Evolutionary conservation across 2,329 filamentous ascomycete genomes (phyloP).

Genomic region (Thelonectria olida): DNA sequence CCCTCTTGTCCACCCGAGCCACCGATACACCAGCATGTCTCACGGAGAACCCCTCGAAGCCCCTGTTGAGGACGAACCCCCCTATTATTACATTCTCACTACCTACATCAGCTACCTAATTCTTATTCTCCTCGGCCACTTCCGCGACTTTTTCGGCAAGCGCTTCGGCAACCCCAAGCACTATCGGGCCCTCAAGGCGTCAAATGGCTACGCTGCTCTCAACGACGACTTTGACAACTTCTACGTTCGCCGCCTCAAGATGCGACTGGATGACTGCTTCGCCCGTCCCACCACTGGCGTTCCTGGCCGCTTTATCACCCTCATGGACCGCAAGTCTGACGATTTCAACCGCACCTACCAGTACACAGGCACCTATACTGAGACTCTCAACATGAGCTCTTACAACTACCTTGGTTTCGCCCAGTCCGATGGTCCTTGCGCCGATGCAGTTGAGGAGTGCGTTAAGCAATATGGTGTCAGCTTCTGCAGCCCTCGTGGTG

Average conservation of each 20-base stretch:
- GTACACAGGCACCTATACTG: constrained; percentile 87
- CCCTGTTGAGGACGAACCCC: constrained; percentile 92
- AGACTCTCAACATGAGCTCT: constrained; percentile 98
- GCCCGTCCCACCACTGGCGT: constrained; percentile 92
- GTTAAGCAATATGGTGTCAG: constrained; percentile 88
- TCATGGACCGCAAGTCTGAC: constrained; percentile 89
- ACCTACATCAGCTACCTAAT: constrained; percentile 99
- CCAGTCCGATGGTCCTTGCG: constrained; percentile 95
- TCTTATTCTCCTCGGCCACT: constrained; percentile 93
- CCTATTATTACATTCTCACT: constrained; percentile 95
- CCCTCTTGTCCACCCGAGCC: constrained; percentile 79
- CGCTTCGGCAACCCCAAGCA: constrained; percentile 84
- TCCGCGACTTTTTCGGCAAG: constrained; percentile 98
- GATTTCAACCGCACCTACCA: constrained; percentile 93
- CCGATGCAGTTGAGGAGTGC: constrained; percentile 87
- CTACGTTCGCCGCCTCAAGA: constrained; percentile 91
- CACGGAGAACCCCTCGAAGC: constrained; percentile 81
- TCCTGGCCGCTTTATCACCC: constrained; percentile 90
- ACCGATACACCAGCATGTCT: constrained; percentile 90
- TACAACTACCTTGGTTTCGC: constrained; percentile 99
- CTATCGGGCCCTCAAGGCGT: constrained; percentile 83
- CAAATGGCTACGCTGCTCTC: constrained; percentile 91
- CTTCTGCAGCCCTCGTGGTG: constrained; percentile 81
- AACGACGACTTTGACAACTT: constrained; percentile 99
- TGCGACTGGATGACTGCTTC: constrained; percentile 97